phyloP scores from a whole-genome alignment of 139 green algal species.

The Micractinium sp. region DNA sequence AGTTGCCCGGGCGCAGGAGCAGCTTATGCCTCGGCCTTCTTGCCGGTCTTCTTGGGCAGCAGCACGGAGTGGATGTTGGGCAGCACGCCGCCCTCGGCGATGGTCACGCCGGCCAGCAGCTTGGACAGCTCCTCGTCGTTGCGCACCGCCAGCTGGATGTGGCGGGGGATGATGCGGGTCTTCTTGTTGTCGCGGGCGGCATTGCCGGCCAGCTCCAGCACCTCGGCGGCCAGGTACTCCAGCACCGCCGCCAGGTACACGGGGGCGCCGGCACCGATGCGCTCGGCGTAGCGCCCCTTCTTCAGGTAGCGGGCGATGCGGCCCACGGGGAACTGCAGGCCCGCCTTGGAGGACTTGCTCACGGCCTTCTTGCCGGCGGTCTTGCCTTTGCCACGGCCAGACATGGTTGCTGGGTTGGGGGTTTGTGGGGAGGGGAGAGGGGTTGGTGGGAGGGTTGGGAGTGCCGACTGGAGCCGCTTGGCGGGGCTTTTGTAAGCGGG shows the following conservation, averaged over 20 bases:
- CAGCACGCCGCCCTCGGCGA: conserved; percentile 85
- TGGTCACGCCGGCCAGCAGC: conserved; percentile 85
- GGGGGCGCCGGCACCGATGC: conserved; percentile 34
- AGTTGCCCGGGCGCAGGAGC: too few relatives aligned
- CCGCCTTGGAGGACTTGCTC: conserved; percentile 84
- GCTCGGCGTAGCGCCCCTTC: conserved; percentile 81
- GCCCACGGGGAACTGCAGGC: conserved; percentile 91
- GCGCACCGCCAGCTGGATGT: conserved; percentile 92
- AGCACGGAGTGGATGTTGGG: conserved; percentile 91
- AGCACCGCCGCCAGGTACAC: conserved; percentile 58
- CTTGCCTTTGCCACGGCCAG: conserved; percentile 76
- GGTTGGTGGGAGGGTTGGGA: too few relatives aligned
- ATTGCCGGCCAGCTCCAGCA: too few relatives aligned
- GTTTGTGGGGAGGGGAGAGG: too few relatives aligned
- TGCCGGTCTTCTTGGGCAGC: conserved; percentile 86
- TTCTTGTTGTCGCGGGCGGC: conserved; percentile 98
- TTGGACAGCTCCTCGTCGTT: conserved; percentile 97
- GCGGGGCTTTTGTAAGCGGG: too few relatives aligned
- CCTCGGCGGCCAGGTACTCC: conserved; percentile 81
- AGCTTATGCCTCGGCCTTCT: conserved; percentile 60
- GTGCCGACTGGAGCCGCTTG: too few relatives aligned
- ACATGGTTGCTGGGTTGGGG: conserved; percentile 41
- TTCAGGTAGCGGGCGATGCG: conserved; percentile 88
- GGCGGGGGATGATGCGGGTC: conserved; percentile 85
- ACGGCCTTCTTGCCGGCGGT: conserved; percentile 82